Conservation (phyloP, 176 grass and related monocot genomes). For the Stipa capillata region DNA sequence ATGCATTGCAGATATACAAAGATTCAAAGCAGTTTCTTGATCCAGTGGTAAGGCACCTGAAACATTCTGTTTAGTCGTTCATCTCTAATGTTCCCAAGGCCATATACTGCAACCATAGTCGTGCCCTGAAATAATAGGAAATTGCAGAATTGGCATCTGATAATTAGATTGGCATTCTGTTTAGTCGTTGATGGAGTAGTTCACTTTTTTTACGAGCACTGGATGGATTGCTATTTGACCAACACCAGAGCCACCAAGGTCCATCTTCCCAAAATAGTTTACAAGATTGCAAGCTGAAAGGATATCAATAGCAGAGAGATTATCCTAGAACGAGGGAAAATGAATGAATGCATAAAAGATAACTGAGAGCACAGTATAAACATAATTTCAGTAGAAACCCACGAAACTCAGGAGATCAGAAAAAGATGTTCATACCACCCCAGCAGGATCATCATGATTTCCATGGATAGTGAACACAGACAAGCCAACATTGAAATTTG, state of each 20-base stretch:
- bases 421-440: conserved; percentile 50
- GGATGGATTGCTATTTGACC: conserved; percentile 76
- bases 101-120: conserved; percentile 79
- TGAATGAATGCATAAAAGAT: background rate
- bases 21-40: background rate
- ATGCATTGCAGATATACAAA: background rate
- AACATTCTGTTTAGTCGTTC: conserved; percentile 96
- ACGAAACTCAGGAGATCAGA: background rate
- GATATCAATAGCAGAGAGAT: conserved; percentile 93
- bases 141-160: background rate
- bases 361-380: background rate
- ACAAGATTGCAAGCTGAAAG: conserved; percentile 95
- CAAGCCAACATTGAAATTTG: conserved; percentile 78
- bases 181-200: background rate
- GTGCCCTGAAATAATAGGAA: conserved; percentile 52
- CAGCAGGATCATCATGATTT: conserved; percentile 82
- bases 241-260: conserved; percentile 81
- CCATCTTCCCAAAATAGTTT: conserved; percentile 99
- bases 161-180: no score
- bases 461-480: conserved; percentile 97
- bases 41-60: conserved; percentile 40
- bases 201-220: conserved; percentile 84
- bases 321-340: conserved; percentile 56
- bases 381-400: background rate
- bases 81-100: conserved; percentile 97